Evolutionary conservation across 2,329 filamentous ascomycete species (phyloP).

Genomic region (Xylariales sp.): DNA sequence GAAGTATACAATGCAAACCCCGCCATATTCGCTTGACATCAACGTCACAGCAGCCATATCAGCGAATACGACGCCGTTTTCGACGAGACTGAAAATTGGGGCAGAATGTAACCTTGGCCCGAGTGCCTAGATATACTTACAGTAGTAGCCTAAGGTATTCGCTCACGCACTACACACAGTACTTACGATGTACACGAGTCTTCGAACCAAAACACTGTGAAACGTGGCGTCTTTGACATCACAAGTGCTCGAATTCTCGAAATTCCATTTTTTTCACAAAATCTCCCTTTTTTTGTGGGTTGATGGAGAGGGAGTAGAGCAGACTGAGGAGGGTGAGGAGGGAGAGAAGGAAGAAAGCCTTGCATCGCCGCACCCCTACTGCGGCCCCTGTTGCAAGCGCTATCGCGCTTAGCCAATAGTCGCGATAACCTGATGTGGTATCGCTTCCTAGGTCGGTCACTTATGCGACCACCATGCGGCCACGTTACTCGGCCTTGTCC

Average conservation of each 20-base stretch:
- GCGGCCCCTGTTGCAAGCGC: slow-evolving; percentile 34
- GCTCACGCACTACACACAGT: slow-evolving; percentile 15
- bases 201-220: slow-evolving; percentile 13
- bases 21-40: slow-evolving; percentile 4
- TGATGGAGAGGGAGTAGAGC: slow-evolving; percentile 2
- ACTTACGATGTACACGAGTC: slow-evolving; percentile 12
- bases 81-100: slow-evolving; percentile 11
- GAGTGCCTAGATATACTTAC: slow-evolving; percentile 1
- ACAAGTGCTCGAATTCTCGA: not conserved
- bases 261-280: not conserved
- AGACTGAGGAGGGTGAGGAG: slow-evolving; percentile 9
- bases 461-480: slow-evolving; percentile 22
- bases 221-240: not conserved
- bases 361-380: slow-evolving; percentile 43
- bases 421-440: slow-evolving; percentile 33
- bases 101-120: slow-evolving; percentile 23
- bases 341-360: slow-evolving; percentile 40
- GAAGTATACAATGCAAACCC: slow-evolving; percentile 9
- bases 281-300: not conserved
- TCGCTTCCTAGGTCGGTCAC: slow-evolving; percentile 19
- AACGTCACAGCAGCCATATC: slow-evolving; percentile 3
- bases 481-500: slow-evolving; percentile 22
- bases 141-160: too few species aligned
- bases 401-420: slow-evolving; percentile 43
- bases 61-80: not conserved